Base-by-base conservation (phyloP, 345 rosid species). In the Lepidium africanum region DNA sequence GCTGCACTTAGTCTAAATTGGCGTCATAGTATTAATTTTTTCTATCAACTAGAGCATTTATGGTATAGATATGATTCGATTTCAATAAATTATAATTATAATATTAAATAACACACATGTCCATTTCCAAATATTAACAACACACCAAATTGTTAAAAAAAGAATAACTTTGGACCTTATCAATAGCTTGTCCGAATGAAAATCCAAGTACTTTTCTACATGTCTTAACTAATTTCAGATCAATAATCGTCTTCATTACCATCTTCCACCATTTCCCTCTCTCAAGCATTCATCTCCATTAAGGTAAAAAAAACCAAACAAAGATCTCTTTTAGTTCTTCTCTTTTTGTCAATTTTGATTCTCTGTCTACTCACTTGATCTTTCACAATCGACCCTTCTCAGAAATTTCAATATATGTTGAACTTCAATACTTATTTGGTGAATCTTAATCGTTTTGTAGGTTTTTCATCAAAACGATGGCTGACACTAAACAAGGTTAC, bases 381-480 rank as follows among this genome's bases (percentile, higher is more conserved):
- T 9, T 36, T 51, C 6, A n/a, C 27, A 0, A 15, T 23, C 6
- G 23, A 62, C n/a, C n/a, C n/a, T n/a, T n/a, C n/a, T n/a, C n/a
- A n/a, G n/a, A n/a, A n/a, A n/a, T n/a, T n/a, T n/a, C n/a, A n/a
- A n/a, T n/a, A n/a, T n/a, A n/a, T n/a, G n/a, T n/a, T n/a, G n/a
- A n/a, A n/a, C n/a, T n/a, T n/a, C 49, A 35, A 21, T 15, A 47
- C 46, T 57, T 65, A 19, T 32, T 56, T 49, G 45, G 59, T 30
- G 54, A 15, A 43, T 53, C 47, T 62, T 54, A 14, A 61, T 52
- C 10, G 2, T 62, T 12, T 71, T 62, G 48, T 56, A 72, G 70
- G 70, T 45, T 14, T 67, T 66, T 45, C 32, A 67, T 67, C 58
- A 9, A 67, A 71, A 76, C 46, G 61, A 87, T 85, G 87, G 84